Evolutionary conservation across 2,329 filamentous ascomycete genomes (phyloP), one percentile per base, ranked within the genome.

Genomic region (Pseudocercospora vitis): DNA sequence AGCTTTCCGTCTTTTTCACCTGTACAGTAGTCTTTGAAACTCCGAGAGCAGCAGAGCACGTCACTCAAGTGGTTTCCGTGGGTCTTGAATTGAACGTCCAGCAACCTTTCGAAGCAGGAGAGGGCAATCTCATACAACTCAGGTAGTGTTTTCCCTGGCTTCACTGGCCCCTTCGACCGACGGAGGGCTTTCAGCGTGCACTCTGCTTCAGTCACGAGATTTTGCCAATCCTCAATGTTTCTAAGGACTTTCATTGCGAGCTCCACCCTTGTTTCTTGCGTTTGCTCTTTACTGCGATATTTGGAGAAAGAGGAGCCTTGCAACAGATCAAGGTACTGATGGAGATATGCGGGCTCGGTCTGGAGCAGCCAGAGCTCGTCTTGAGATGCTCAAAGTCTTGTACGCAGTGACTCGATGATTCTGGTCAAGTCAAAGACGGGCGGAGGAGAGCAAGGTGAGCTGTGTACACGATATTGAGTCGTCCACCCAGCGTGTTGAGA

Each of bases 331-430:
- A 56, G 8, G 9, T 42, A 14, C 8, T 50, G 19, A 2, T 47
- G 46, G 2, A 56, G n/a, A 2, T 55, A 60, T 1, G 19, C 28
- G 7, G 58, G 49, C 39, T 62, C 65, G 0, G 60, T 67, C 48
- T 69, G 66, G 2, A 66, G 28, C 1, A 64, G 51, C 53, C 55
- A 61, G 1, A 66, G 40, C n/a, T 65, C 60, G 40, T 69, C 63
- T 1, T 33, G 39, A 2, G 56, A 60, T 8, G 60, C 59, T 2
- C 58, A 47, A 4, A 61, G 32, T n/a, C 61, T 45, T 1, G 53
- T 31, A 18, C 53, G 35, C 2, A 60, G 54, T 1, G 48, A 9
- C 1, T 60, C 46, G 2, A 61, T n/a, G 4, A 65, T 14, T 7
- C 26, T 11, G 5, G 57, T 28, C 7, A 63, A 21, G 33, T 65